Evolutionary conservation across 495 filamentous ascomycete genomes (phyloP).

Genomic region (Aspergillus bridgeri): DNA sequence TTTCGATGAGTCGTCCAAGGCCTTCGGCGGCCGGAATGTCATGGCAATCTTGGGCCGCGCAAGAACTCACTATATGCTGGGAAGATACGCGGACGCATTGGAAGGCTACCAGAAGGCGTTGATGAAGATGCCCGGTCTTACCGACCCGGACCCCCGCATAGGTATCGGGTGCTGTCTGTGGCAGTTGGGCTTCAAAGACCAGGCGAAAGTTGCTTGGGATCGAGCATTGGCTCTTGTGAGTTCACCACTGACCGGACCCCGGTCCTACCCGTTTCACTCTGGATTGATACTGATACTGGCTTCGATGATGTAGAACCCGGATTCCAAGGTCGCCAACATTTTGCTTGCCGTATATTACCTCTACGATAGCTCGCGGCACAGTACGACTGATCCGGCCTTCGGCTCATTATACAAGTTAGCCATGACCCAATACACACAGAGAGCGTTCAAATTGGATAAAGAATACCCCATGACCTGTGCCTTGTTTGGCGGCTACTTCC

Average conservation of each 20-base stretch:
- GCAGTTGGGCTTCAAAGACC: conserved; percentile 90
- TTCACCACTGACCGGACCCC: background rate
- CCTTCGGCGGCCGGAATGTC: conserved; percentile 80
- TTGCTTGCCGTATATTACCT: conserved; percentile 87
- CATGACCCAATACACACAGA: conserved; percentile 90
- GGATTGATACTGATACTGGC: background rate
- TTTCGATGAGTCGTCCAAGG: conserved; percentile 86
- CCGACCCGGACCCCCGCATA: conserved; percentile 93
- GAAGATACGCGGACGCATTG: conserved; percentile 76
- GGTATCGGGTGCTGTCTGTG: conserved; percentile 95
- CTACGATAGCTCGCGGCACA: conserved; percentile 71
- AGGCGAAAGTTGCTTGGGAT: conserved; percentile 87
- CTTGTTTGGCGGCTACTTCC: conserved; percentile 84
- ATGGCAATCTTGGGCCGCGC: conserved; percentile 86
- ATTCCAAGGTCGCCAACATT: conserved; percentile 87
- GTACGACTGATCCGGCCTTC: conserved; percentile 75
- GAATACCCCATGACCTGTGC: conserved; percentile 86
- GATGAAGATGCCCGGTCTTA: conserved; percentile 74
- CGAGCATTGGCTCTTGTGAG: conserved; percentile 70
- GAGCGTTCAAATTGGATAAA: conserved; percentile 93
- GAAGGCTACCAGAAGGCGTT: conserved; percentile 83
- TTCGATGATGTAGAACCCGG: conserved; percentile 55
- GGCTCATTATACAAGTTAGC: conserved; percentile 81
- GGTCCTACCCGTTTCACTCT: background rate
- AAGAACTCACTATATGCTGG: conserved; percentile 76